Evolutionary conservation across 164 flowering plant species (phyloP).

Genomic region (Euptelea pleiosperma): DNA sequence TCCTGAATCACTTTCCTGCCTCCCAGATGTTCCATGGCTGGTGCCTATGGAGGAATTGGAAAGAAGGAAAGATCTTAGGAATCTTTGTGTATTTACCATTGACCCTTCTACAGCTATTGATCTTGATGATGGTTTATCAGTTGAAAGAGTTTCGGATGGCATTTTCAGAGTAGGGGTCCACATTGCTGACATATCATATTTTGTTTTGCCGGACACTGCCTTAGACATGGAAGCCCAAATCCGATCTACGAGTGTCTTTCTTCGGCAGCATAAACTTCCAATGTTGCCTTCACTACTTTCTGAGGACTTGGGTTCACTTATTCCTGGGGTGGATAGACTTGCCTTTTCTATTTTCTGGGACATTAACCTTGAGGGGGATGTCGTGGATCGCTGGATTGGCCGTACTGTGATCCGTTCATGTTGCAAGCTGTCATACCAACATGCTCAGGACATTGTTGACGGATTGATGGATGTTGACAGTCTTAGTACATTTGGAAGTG

Average conservation of each 20-base stretch:
- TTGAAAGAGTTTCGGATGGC: constrained; percentile 53
- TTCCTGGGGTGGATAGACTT: constrained; percentile 85
- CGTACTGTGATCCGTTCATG: constrained; percentile 82
- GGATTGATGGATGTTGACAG: constrained; percentile 29
- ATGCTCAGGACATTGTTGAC: constrained; percentile 79
- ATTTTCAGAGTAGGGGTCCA: constrained; percentile 77
- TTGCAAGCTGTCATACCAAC: constrained; percentile 87
- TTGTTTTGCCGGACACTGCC: constrained; percentile 67
- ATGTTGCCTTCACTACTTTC: constrained; percentile 89
- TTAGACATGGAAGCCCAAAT: constrained; percentile 74
- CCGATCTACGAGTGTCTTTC: constrained; percentile 72
- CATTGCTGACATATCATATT: constrained; percentile 87
- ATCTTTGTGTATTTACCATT: constrained; percentile 76
- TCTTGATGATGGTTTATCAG: constrained; percentile 95
- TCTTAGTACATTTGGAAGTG: constrained; percentile 11
- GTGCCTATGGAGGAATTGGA: constrained; percentile 56
- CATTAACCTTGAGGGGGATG: constrained; percentile 44
- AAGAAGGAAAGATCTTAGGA: constrained; percentile 68
- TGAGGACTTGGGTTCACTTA: constrained; percentile 73
- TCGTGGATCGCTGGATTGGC: constrained; percentile 83
- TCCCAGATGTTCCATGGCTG: constrained; percentile 68
- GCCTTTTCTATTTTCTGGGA: constrained; percentile 85
- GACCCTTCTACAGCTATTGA: constrained; percentile 83
- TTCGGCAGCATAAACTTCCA: constrained; percentile 56
- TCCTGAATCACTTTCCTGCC: constrained; percentile 61